Conservation (phyloP, 1,139 yeast species). For the Diutina catenulata region DNA sequence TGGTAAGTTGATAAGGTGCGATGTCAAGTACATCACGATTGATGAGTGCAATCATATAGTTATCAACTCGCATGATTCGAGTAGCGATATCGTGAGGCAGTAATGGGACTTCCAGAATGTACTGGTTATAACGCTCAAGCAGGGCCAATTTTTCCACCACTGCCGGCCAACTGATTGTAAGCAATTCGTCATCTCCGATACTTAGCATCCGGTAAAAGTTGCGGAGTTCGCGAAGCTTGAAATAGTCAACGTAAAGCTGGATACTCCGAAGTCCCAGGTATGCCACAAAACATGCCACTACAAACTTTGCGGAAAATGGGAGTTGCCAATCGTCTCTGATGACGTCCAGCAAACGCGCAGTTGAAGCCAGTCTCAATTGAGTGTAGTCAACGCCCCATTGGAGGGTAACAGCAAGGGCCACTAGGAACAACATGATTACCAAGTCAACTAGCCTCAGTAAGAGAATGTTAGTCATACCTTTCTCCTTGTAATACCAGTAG, state of each 20-base stretch:
- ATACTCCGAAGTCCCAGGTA: conserved; percentile 46
- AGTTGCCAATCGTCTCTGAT: conserved; percentile 24
- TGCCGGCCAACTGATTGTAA: conserved; percentile 87
- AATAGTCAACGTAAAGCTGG: conserved; percentile 45
- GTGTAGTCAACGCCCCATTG: conserved; percentile 74
- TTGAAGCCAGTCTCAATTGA: conserved; percentile 15
- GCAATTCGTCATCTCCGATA: conserved; percentile 70
- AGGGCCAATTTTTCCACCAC: conserved; percentile 70
- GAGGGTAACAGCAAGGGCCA: conserved; percentile 65
- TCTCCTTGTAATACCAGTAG: conserved; percentile 74
- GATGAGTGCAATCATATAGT: conserved; percentile 80
- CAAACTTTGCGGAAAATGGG: conserved; percentile 41
- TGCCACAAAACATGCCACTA: conserved; percentile 49
- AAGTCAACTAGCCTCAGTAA: conserved; percentile 56
- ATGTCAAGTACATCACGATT: conserved; percentile 68
- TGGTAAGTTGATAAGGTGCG: conserved; percentile 48
- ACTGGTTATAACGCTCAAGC: conserved; percentile 70
- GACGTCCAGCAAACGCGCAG: conserved; percentile 19
- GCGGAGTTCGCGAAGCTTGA: conserved; percentile 48
- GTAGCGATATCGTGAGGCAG: conserved; percentile 94
- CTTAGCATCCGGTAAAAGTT: conserved; percentile 62
- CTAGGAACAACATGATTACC: conserved; percentile 63
- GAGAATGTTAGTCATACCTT: conserved; percentile 71
- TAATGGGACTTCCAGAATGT: conserved; percentile 60
- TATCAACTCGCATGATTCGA: conserved; percentile 89